Conservation (phyloP, 2,329 filamentous ascomycete genomes). For the Aspergillus udagawae region DNA sequence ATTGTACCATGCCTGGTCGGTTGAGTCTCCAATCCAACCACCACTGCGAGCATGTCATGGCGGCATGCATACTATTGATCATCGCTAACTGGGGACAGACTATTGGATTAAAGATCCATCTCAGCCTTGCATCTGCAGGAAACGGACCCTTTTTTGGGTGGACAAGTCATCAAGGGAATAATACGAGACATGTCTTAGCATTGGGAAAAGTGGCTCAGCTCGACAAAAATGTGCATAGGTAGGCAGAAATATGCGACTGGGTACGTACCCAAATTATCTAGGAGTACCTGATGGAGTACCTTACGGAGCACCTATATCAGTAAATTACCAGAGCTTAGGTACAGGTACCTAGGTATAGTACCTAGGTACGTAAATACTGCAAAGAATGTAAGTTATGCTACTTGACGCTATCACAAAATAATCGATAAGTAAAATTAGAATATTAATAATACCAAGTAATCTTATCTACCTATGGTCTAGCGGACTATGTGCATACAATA, state of each 20-base stretch:
- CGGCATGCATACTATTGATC: background rate
- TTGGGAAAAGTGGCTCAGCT: background rate
- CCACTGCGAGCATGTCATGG: background rate
- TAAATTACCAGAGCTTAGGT: too few species aligned
- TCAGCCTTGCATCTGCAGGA: background rate
- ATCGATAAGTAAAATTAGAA: background rate
- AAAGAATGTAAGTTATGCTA: background rate
- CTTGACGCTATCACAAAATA: background rate
- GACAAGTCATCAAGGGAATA: background rate
- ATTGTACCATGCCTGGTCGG: background rate
- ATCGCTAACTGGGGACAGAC: background rate
- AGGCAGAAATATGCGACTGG: too few species aligned
- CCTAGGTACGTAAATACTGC: background rate
- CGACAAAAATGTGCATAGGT: background rate
- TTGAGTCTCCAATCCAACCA: background rate
- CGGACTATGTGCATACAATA: too few species aligned
- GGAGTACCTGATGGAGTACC: too few species aligned
- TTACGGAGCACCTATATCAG: too few species aligned
- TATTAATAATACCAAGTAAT: too few species aligned
- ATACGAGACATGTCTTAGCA: background rate
- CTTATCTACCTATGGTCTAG: background rate
- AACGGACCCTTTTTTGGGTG: background rate
- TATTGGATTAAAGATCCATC: background rate
- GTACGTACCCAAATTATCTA: too few species aligned
- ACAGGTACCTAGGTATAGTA: too few species aligned